A percentile compares a stretch with the other conserved stretches of the same genome.
Conservation (phyloP, 306 rosid species). For the Cicer chorassanicum region DNA sequence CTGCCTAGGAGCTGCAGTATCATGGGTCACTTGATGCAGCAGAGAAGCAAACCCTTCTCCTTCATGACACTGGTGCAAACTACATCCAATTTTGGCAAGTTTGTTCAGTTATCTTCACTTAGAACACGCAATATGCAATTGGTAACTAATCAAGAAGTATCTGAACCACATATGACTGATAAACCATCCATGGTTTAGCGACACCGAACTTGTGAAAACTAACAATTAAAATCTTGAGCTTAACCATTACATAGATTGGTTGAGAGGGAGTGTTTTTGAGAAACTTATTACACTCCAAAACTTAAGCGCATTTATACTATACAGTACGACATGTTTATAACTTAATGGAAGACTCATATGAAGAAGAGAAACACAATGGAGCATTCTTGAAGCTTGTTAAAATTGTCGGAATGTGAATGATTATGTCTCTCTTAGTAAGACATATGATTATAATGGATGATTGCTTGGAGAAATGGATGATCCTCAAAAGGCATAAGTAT, state of each 20-base stretch:
- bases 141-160: slow-evolving; percentile 7
- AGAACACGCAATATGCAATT: slow-evolving; percentile 9
- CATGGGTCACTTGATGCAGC: background rate
- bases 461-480: background rate
- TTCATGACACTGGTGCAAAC: background rate
- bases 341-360: background rate
- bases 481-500: background rate
- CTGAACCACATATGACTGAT: background rate
- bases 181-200: background rate
- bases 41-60: background rate
- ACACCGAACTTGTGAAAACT: background rate
- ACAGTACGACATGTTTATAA: background rate
- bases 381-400: background rate
- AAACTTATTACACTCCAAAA: background rate
- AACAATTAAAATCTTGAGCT: background rate
- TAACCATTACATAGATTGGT: background rate
- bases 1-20: slow-evolving; percentile 16
- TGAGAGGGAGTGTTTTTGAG: background rate
- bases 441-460: background rate
- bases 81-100: slow-evolving; percentile 16
- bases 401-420: background rate
- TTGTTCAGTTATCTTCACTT: slow-evolving; percentile 7
- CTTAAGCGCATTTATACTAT: background rate
- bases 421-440: background rate
- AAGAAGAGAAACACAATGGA: background rate